phyloP scores from a whole-genome alignment of 1,284 basidiomycete genomes.

The Microbotryomycetes sp. region DNA sequence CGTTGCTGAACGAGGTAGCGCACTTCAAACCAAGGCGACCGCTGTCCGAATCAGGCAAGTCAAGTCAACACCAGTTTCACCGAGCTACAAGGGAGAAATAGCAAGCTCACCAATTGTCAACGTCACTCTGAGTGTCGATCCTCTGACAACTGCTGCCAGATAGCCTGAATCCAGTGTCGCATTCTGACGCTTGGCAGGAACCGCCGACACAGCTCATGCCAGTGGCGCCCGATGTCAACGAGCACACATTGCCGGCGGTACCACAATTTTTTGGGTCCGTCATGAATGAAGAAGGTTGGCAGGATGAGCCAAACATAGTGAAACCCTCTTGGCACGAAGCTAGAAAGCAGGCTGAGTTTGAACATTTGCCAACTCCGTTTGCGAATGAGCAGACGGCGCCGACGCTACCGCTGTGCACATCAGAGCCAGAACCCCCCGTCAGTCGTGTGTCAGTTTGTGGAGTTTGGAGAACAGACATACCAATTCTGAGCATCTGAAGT shows the following conservation, averaged over 20 bases:
- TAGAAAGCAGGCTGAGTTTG: slow-evolving; percentile 8
- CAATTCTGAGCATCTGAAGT: background rate
- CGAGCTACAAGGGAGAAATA: too few species aligned
- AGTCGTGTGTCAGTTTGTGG: too few species aligned
- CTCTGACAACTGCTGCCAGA: background rate
- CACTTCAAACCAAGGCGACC: slow-evolving; percentile 18
- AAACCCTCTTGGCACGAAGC: slow-evolving; percentile 16
- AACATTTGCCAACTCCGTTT: slow-evolving; percentile 18
- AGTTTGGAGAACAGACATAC: too few species aligned
- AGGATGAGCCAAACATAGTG: background rate
- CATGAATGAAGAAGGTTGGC: background rate
- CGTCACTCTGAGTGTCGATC: background rate
- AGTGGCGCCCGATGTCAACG: background rate
- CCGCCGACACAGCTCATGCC: background rate
- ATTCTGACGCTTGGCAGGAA: background rate
- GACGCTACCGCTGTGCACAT: slow-evolving; percentile 21
- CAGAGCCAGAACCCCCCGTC: too few species aligned
- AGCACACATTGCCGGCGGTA: slow-evolving; percentile 19
- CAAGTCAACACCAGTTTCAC: background rate
- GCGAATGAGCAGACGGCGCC: slow-evolving; percentile 19
- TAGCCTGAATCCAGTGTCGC: background rate
- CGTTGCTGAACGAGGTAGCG: slow-evolving; percentile 22
- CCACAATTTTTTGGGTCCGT: slow-evolving; percentile 11
- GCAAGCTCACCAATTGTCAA: slow-evolving; percentile 2
- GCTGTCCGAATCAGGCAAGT: background rate